phyloP scores from a whole-genome alignment of 768 basidiomycete genomes.

The Tylopilus sp. region DNA sequence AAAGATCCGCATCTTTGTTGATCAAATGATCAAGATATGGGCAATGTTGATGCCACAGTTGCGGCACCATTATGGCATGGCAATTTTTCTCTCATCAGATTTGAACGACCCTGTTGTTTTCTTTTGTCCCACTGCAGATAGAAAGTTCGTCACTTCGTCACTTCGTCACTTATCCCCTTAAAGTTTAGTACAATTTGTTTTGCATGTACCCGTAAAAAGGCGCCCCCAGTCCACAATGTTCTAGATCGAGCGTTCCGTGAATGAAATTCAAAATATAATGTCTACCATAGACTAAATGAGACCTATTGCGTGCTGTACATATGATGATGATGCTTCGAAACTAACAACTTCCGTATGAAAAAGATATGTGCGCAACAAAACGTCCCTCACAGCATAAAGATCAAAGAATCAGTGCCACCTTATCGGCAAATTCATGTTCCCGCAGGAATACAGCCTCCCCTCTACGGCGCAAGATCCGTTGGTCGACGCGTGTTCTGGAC shows the following conservation, averaged over 20 bases:
- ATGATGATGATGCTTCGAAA: constrained; percentile 22
- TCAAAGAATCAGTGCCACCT: constrained; percentile 24
- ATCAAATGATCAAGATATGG: constrained; percentile 10
- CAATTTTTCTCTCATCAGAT: constrained; percentile 11
- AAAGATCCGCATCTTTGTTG: constrained; percentile 3
- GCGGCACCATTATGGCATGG: constrained; percentile 3
- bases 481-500: constrained; percentile 9
- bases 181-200: constrained; percentile 10
- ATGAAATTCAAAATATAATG: constrained; percentile 14
- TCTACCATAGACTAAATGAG: constrained; percentile 18
- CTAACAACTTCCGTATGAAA: constrained; percentile 11
- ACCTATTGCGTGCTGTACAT: constrained; percentile 23
- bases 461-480: constrained; percentile 17
- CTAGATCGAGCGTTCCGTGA: neutral
- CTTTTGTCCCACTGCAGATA: constrained; percentile 3
- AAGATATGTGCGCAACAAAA: neutral
- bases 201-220: neutral
- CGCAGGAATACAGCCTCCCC: constrained; percentile 19
- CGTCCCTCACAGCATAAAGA: neutral
- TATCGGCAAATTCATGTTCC: constrained; percentile 15
- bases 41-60: constrained; percentile 2
- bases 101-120: constrained; percentile 10
- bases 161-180: no score
- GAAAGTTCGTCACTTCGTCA: constrained; percentile 1
- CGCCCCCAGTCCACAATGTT: neutral